phyloP scores from a whole-genome alignment of 2,329 filamentous ascomycete genomes.

The Paraconiothyrium sp. region DNA sequence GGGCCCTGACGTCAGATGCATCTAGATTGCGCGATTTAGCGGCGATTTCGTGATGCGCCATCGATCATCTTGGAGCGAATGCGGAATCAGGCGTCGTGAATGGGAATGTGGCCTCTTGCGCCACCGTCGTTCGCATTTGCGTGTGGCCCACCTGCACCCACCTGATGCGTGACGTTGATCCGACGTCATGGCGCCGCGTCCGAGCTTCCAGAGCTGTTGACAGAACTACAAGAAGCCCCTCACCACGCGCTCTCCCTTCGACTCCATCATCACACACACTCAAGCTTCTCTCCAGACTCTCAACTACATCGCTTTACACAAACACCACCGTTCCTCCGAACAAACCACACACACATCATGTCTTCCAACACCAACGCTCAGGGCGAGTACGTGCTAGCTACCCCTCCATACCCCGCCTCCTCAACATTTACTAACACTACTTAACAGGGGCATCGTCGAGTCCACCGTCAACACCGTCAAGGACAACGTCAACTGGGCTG shows the following conservation, averaged over 20 bases:
- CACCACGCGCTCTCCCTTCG: neutral
- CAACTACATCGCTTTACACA: neutral
- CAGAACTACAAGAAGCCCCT: neutral
- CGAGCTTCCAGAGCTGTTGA: conserved; percentile 1
- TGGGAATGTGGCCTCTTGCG: neutral
- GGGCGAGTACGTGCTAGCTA: conserved; percentile 4
- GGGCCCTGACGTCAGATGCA: neutral
- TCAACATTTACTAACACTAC: neutral
- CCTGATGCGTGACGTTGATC: conserved; percentile 6
- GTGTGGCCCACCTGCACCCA: neutral
- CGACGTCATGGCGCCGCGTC: conserved; percentile 7
- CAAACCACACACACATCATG: conserved; percentile 6
- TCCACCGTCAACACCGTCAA: conserved; percentile 14
- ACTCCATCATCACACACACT: neutral
- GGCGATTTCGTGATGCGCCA: neutral
- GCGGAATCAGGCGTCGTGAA: neutral
- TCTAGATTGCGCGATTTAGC: conserved; percentile 9
- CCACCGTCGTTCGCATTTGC: neutral
- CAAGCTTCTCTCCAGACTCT: neutral
- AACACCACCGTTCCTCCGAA: neutral
- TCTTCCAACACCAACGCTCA: conserved; percentile 14
- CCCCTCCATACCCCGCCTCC: neutral
- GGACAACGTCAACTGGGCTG: conserved; percentile 15
- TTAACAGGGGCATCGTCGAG: conserved; percentile 9
- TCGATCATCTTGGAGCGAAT: neutral